A percentile compares a stretch with the other conserved stretches of the same genome.
Evolutionary conservation across 2,329 filamentous ascomycete genomes (phyloP).

Genomic region (Neopestalotiopsis sp.): DNA sequence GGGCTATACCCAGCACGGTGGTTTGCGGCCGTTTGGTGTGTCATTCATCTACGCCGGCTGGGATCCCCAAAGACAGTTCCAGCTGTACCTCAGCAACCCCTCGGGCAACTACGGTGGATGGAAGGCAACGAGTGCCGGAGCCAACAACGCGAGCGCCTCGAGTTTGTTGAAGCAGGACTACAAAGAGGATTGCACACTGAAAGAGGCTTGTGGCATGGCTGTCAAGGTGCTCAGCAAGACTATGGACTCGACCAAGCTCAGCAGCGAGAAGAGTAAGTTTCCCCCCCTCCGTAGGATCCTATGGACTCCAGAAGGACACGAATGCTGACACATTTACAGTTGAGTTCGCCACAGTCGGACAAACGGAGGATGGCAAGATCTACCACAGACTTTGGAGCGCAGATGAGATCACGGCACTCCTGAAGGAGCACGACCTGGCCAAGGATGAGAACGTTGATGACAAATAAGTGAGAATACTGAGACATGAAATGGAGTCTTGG

Average conservation of each 20-base stretch:
- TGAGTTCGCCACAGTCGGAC: constrained; percentile 97
- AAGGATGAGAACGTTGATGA: constrained; percentile 80
- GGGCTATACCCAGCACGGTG: constrained; percentile 98
- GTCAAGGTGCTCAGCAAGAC: constrained; percentile 99
- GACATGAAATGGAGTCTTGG: constrained; percentile 12
- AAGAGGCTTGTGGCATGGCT: constrained; percentile 95
- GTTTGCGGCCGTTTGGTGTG: constrained; percentile 95
- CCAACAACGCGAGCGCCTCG: constrained; percentile 97
- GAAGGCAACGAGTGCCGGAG: constrained; percentile 98
- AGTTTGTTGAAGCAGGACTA: constrained; percentile 99
- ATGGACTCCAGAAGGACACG: background rate
- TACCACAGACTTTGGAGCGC: constrained; percentile 98
- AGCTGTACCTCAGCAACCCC: constrained; percentile 98
- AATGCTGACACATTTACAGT: constrained; percentile 58
- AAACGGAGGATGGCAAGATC: constrained; percentile 93
- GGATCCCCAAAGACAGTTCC: constrained; percentile 95
- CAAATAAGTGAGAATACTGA: constrained; percentile 45
- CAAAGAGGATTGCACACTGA: constrained; percentile 95
- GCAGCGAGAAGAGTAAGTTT: constrained; percentile 94
- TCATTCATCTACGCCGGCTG: constrained; percentile 99
- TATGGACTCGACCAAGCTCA: constrained; percentile 98
- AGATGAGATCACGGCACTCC: constrained; percentile 90
- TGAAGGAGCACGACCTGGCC: constrained; percentile 94
- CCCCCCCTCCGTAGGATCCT: no score
- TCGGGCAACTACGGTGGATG: constrained; percentile 98